phyloP scores from a whole-genome alignment of 192 early-diverging fungal genomes.

The Coemansia sp. region DNA sequence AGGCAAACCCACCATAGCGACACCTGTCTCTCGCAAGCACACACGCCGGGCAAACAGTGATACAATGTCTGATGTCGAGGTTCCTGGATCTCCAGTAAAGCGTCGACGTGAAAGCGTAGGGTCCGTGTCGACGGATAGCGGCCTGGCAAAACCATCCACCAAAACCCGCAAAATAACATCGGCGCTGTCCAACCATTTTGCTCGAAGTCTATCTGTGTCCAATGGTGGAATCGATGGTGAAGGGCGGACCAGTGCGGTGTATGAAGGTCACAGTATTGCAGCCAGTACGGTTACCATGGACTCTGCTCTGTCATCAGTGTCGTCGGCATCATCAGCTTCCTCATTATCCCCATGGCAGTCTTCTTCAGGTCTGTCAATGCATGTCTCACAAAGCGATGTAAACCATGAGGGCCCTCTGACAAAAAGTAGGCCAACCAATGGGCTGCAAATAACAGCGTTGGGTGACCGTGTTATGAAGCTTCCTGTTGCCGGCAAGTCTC shows the following conservation, averaged over 20 bases:
- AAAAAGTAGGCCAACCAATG: not conserved
- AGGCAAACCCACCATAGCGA: not conserved
- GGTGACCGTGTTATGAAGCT: slow-evolving; percentile 15
- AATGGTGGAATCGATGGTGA: not conserved
- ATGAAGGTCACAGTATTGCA: not conserved
- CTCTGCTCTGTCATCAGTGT: slow-evolving; percentile 17
- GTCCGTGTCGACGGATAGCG: slow-evolving; percentile 5
- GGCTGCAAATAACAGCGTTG: not conserved
- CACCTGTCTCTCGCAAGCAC: slow-evolving; percentile 30
- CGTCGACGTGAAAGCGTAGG: slow-evolving; percentile 44
- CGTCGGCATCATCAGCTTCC: slow-evolving; percentile 18
- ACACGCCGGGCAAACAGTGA: slow-evolving; percentile 36
- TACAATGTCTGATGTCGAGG: slow-evolving; percentile 46
- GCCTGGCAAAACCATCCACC: slow-evolving; percentile 19
- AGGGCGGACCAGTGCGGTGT: not conserved
- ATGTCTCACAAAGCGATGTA: not conserved
- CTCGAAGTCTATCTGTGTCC: slow-evolving; percentile 47
- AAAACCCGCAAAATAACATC: slow-evolving; percentile 43
- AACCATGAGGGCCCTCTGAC: not conserved
- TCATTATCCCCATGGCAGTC: slow-evolving; percentile 20
- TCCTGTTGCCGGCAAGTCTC: slow-evolving; percentile 20
- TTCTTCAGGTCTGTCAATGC: slow-evolving; percentile 8
- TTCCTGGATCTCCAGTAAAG: slow-evolving; percentile 33
- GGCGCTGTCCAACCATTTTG: slow-evolving; percentile 49
- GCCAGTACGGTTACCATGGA: slow-evolving; percentile 1